Conservation (phyloP, 2,329 filamentous ascomycete genomes). For the Pyrenochaeta sp. region DNA sequence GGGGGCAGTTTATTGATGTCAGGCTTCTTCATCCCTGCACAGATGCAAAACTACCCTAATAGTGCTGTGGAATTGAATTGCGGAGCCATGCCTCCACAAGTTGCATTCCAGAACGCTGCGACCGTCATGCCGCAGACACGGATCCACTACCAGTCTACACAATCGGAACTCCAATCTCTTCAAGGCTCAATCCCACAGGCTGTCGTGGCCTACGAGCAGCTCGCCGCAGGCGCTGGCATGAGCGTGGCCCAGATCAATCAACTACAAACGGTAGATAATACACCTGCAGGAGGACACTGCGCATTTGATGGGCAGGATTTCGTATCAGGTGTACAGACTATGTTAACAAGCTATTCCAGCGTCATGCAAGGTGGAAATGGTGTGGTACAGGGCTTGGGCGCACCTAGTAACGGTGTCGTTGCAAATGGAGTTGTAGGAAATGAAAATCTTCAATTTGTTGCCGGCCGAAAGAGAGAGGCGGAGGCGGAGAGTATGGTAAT, state of each 20-base stretch:
- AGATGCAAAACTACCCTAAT: slow-evolving; percentile 61
- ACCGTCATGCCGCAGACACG: slow-evolving; percentile 57
- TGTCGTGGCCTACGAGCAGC: slow-evolving; percentile 61
- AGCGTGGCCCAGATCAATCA: slow-evolving; percentile 56
- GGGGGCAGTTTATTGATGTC: slow-evolving; percentile 64
- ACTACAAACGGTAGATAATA: slow-evolving; percentile 66
- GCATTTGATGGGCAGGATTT: slow-evolving; percentile 65
- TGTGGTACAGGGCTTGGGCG: slow-evolving; percentile 57
- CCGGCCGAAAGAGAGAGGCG: slow-evolving; percentile 32
- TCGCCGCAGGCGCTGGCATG: slow-evolving; percentile 57
- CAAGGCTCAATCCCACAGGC: slow-evolving; percentile 62
- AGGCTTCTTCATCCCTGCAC: slow-evolving; percentile 67
- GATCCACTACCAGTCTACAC: slow-evolving; percentile 66
- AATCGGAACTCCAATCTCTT: slow-evolving; percentile 59
- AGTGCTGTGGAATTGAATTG: slow-evolving; percentile 66
- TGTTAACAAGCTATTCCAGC: slow-evolving; percentile 62
- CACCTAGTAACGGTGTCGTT: slow-evolving; percentile 55
- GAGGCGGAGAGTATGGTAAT: slow-evolving; percentile 35
- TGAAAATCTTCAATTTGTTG: slow-evolving; percentile 55
- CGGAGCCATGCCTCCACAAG: slow-evolving; percentile 63
- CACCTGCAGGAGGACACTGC: slow-evolving; percentile 65
- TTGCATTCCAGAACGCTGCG: slow-evolving; percentile 56
- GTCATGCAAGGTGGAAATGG: slow-evolving; percentile 64
- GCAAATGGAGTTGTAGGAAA: slow-evolving; percentile 60
- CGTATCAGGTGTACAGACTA: slow-evolving; percentile 65